Conservation (phyloP, 352 stramenopile species). For the Globisporangium sylvaticum region DNA sequence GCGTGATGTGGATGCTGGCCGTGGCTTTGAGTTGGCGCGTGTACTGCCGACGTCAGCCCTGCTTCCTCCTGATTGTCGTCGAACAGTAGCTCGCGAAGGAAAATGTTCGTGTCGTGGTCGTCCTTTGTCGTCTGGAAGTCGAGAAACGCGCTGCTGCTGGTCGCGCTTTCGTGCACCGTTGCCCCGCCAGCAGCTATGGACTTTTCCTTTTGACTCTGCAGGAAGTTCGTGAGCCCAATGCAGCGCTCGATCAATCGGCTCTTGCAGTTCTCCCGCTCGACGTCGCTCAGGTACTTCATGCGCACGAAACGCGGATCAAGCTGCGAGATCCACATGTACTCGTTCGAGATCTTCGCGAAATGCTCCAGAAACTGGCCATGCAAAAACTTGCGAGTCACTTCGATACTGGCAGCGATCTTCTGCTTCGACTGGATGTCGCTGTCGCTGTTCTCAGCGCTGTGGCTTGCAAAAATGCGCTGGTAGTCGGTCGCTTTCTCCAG, state of each 20-base stretch:
- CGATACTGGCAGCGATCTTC: slow-evolving; percentile 28
- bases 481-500: slow-evolving; percentile 43
- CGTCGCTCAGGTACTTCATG: slow-evolving; percentile 44
- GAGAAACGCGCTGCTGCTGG: slow-evolving; percentile 27
- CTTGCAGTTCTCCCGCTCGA: slow-evolving; percentile 41
- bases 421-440: slow-evolving; percentile 18
- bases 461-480: slow-evolving; percentile 34
- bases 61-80: slow-evolving; percentile 41
- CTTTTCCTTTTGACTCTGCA: slow-evolving; percentile 35
- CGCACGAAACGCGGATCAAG: slow-evolving; percentile 44
- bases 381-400: slow-evolving; percentile 31
- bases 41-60: slow-evolving; percentile 3
- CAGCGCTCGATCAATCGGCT: slow-evolving; percentile 34
- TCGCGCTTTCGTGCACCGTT: slow-evolving; percentile 18
- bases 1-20: slow-evolving; percentile 17
- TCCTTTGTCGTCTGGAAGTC: slow-evolving; percentile 36
- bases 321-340: slow-evolving; percentile 49
- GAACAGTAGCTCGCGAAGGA: slow-evolving; percentile 42
- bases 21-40: slow-evolving; percentile 12
- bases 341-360: slow-evolving; percentile 32
- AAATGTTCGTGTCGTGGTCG: slow-evolving; percentile 46
- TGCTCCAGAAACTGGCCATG: slow-evolving; percentile 33
- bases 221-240: slow-evolving; percentile 34
- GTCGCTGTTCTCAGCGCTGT: slow-evolving; percentile 5
- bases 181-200: slow-evolving; percentile 4